Conservation (phyloP, 225 moss, liverwort and hornwort species). For the Asterella californica region DNA sequence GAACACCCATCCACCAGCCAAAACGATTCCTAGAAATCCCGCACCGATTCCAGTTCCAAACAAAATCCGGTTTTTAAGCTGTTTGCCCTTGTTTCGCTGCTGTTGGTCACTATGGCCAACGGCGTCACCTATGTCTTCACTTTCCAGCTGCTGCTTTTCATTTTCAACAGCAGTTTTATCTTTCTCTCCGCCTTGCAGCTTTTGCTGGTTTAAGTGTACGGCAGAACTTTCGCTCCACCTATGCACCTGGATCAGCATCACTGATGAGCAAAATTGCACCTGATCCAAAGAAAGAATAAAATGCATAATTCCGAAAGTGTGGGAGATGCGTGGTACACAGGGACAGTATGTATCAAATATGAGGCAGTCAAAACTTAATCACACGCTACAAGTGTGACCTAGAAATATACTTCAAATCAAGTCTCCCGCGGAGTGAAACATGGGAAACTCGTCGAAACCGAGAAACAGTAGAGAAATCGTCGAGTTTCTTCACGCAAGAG, state of each 20-base stretch:
- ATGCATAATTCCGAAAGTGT: background rate
- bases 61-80: constrained; percentile 66
- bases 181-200: background rate
- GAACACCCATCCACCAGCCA: constrained; percentile 96
- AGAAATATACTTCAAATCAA: too few relatives aligned
- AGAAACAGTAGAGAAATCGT: too few relatives aligned
- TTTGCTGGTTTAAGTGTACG: background rate
- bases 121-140: constrained; percentile 3
- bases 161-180: background rate
- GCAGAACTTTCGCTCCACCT: constrained; percentile 26
- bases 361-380: too few relatives aligned
- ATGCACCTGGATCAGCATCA: constrained; percentile 30
- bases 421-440: too few relatives aligned
- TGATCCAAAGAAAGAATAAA: too few relatives aligned
- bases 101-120: constrained; percentile 14
- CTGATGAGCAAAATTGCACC: background rate
- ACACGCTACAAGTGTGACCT: background rate
- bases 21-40: constrained; percentile 54
- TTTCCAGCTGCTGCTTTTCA: background rate
- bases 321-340: too few relatives aligned
- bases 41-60: constrained; percentile 74
- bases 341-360: too few relatives aligned
- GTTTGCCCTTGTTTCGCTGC: constrained; percentile 46
- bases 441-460: too few relatives aligned
- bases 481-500: too few relatives aligned